These are phyloP conservation scores for Calocera viscosa DNA, from an alignment of 768 basidiomycete genomes.

Conservation along the genomic window DNA sequence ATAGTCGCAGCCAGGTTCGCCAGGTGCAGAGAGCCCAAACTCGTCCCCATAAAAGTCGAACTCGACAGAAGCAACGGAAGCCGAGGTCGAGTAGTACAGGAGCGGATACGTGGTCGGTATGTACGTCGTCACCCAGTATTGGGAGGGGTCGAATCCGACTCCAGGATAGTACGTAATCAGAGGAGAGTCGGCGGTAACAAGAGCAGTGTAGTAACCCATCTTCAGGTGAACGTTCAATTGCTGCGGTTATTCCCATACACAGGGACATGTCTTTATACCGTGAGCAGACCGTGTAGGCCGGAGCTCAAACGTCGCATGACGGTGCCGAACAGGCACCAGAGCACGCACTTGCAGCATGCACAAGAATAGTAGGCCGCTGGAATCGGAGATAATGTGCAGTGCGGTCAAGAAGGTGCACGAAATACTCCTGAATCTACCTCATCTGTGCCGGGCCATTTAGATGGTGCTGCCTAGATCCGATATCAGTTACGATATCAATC, in stretches of 20 bases:
- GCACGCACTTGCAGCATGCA: too few relatives aligned
- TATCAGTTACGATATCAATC: too few relatives aligned
- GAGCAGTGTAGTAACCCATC: neutral
- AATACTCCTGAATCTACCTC: too few relatives aligned
- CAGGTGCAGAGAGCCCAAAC: neutral
- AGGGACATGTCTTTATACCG: neutral
- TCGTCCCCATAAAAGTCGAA: neutral
- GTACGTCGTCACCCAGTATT: neutral
- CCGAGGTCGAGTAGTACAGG: neutral
- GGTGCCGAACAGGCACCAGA: too few relatives aligned
- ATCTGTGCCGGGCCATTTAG: too few relatives aligned
- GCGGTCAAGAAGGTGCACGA: too few relatives aligned
- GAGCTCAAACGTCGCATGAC: too few relatives aligned
- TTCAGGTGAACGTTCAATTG: neutral
- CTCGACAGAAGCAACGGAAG: neutral
- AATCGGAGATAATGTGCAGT: too few relatives aligned
- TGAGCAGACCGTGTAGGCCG: neutral
- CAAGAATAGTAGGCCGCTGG: too few relatives aligned
- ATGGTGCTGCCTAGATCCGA: too few relatives aligned
- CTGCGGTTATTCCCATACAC: too few relatives aligned
- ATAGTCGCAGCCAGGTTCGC: neutral
- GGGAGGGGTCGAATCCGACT: neutral
- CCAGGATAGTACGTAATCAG: neutral
- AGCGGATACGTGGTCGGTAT: neutral
- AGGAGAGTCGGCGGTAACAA: neutral